Conservation (phyloP, 164 flowering plant species). For the Taxillus chinensis region DNA sequence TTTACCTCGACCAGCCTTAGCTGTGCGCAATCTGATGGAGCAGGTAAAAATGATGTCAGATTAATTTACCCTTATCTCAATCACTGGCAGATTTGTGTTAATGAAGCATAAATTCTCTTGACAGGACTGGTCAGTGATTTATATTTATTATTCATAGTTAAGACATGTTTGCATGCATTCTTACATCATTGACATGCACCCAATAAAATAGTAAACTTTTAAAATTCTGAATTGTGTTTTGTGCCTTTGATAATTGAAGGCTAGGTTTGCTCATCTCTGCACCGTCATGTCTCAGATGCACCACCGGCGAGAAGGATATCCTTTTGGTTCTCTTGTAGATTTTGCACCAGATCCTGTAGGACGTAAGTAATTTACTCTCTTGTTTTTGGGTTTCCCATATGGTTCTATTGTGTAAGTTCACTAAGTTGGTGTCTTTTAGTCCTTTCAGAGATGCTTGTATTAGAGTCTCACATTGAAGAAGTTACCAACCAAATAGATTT, state of each 20-base stretch:
- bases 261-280: slow-evolving; percentile 97
- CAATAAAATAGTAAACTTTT: background rate
- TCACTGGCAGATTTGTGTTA: too few species aligned
- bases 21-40: slow-evolving; percentile 98
- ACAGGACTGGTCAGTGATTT: too few species aligned
- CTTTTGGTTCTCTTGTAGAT: slow-evolving; percentile 97
- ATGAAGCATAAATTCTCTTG: too few species aligned
- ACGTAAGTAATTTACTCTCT: slow-evolving; percentile 46
- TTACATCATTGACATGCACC: too few species aligned
- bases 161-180: too few species aligned
- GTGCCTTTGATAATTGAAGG: slow-evolving; percentile 37
- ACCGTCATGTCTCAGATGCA: slow-evolving; percentile 98
- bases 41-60: slow-evolving; percentile 39
- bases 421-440: too few species aligned
- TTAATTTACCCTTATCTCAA: too few species aligned
- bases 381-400: background rate
- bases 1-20: slow-evolving; percentile 90
- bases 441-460: too few species aligned
- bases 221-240: background rate
- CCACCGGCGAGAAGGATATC: slow-evolving; percentile 92
- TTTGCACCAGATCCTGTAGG: slow-evolving; percentile 93
- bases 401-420: background rate
- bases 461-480: too few species aligned
- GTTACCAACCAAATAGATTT: too few species aligned
- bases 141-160: too few species aligned